Evolutionary conservation across 2,329 filamentous ascomycete species (phyloP), one percentile per base, ranked within the genome.

Genomic region (Metarhizium brunneum): DNA sequence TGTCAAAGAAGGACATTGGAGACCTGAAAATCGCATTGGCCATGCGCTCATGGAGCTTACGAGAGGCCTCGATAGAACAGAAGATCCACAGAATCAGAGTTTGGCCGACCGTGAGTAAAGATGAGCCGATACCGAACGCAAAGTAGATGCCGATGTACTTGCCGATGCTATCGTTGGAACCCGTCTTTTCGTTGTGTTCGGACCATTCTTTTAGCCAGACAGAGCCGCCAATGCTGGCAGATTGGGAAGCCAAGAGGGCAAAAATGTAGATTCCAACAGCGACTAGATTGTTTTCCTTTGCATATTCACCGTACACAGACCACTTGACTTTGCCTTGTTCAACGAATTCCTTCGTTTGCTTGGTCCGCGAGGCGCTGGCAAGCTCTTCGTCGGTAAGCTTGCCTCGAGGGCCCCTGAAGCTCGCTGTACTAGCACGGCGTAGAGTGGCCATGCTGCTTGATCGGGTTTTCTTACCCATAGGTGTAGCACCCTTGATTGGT

Each of bases 281-380:
- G 56, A 82, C 76, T 16, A 96, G 72, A 69, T 97, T 96, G 76
- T 90, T 96, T 57, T 90, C 90, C 73, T 90, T 96, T 56, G 94
- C 95, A 66, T 99, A 99, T 72, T 96, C 92, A 18, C 79, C 77
- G 67, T 99, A 99, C 32, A 99, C 92, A 64, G 66, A 65, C 92
- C 94, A 97, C 71, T 96, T 97, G 63, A 99, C 94, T 69, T 97
- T 96, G 65, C 94, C 94, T 73, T 99, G 91, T 70, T 99, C 91
- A 2, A 84, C 81, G 62, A 87, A 87, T 70, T 99, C 94, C 72
- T 96, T 95, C 56, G 79, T 80, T 71, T 96, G 92, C 67, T 86
- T 90, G 48, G 88, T 91, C 73, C 90, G 92, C 65, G 86, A 76
- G 54, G 83, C 74, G 50, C 76, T 80, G 2, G 82, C 83, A 53